Evolutionary conservation across 306 rosid genomes (phyloP).

Genomic region (Rosa persica): DNA sequence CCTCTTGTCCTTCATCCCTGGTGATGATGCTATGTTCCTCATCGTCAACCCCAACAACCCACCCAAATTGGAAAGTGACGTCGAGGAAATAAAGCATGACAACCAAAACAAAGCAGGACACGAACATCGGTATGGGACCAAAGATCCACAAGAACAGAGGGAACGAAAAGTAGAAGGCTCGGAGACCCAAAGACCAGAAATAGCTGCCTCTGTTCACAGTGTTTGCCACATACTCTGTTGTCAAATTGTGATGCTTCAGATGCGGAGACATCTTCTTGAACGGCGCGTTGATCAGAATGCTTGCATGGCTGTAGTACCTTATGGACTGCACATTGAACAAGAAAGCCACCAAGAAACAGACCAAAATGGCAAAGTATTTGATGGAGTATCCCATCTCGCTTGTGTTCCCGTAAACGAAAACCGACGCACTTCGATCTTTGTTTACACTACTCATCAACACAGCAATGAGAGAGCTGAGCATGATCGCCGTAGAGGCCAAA

Average conservation of each 20-base stretch:
- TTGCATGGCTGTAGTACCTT: constrained; percentile 84
- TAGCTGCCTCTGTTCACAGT: constrained; percentile 76
- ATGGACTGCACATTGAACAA: constrained; percentile 78
- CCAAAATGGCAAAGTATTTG: constrained; percentile 69
- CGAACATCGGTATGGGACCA: constrained; percentile 79
- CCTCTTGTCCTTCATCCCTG: constrained; percentile 45
- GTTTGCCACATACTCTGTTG: constrained; percentile 60
- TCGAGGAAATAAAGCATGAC: constrained; percentile 71
- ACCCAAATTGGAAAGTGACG: constrained; percentile 42
- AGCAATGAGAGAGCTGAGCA: constrained; percentile 77
- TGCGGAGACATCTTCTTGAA: constrained; percentile 46
- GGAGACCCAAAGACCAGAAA: constrained; percentile 81
- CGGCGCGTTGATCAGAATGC: constrained; percentile 77
- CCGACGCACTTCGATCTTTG: not conserved
- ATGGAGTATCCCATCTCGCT: constrained; percentile 46
- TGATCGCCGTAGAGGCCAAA: constrained; percentile 84
- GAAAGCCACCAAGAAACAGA: constrained; percentile 71
- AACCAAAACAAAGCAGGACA: constrained; percentile 52
- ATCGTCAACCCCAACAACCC: constrained; percentile 31
- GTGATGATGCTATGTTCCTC: not conserved
- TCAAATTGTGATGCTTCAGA: constrained; percentile 39
- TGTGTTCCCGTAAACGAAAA: constrained; percentile 41
- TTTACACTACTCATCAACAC: constrained; percentile 53
- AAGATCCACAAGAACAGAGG: constrained; percentile 88
- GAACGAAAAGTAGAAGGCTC: constrained; percentile 84